Base-by-base conservation (phyloP, 495 filamentous ascomycete species). In the Penicillium crystallinum region DNA sequence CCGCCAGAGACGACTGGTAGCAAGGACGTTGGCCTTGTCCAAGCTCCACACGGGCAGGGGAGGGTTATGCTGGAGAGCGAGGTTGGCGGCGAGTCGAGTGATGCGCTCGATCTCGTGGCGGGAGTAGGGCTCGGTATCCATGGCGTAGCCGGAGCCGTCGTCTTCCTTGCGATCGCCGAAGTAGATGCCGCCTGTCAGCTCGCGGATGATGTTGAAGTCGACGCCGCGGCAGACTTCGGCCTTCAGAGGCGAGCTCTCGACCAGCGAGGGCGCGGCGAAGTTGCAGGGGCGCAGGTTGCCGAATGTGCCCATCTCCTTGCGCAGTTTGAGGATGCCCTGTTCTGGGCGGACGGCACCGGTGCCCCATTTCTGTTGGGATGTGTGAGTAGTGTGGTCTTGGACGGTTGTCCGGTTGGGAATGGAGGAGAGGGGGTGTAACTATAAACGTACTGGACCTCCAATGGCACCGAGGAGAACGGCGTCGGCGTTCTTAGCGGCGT, bases 1-100 rank as follows among this genome's bases (percentile, higher is more conserved):
- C 46, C 93, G 81, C 93, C 93, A 97, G 59, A 98, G 74, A 48
- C 93, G 76, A 55, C 80, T 85, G 12, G 92, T 95, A 18, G 93
- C 93, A 40, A 98, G 80, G 42, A 98, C 93, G 64, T 98, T 98
- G 50, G 93, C 93, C 83, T 98, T 98, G 65, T 98, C 93, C 66
- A 98, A 68, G 59, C 83, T 89, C 85, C 84, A 90, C 17, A 98
- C 89, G 51, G 88, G 86, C 22, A 84, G 74, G 21, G 89, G 90
- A 8, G 92, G 92, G 67, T 88, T 77, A 56, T 82, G 78, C 61
- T 86, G 84, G 55, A 90, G 77, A 17, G 93, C 93, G 22, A 97
- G 77, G 73, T 88, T 80, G 11, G 81, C 93, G 15, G 86, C 91
- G 25, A 97, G 77, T 49, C 93, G 80, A 25, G 84, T 86, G 63